Evolutionary conservation across 176 grass and related monocot genomes (phyloP).

Genomic region (Avena insularis): DNA sequence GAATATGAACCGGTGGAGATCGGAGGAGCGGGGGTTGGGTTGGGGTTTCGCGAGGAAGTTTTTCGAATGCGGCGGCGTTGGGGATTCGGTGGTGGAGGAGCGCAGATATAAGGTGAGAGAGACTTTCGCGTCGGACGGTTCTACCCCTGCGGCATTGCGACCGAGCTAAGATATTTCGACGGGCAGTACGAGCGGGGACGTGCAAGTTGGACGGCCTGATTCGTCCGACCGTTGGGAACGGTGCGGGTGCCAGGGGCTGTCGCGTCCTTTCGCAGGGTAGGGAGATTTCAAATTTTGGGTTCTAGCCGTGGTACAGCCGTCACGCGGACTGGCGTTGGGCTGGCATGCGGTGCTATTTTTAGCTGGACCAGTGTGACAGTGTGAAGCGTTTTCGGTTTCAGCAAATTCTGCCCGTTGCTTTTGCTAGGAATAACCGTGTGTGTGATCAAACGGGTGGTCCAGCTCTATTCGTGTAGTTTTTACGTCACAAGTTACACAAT

Average conservation of each 20-base stretch:
- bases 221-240: conserved; percentile 14
- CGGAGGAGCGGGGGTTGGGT: not conserved
- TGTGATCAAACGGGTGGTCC: not conserved
- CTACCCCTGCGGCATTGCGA: conserved; percentile 9
- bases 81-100: not conserved
- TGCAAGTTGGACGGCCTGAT: not conserved
- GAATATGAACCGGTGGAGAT: not conserved
- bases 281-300: conserved; percentile 18
- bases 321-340: not conserved
- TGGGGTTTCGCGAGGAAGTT: conserved; percentile 9
- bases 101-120: conserved; percentile 27
- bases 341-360: too few species aligned
- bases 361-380: not conserved
- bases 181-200: not conserved
- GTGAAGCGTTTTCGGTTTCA: not conserved
- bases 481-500: too few species aligned
- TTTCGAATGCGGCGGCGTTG: conserved; percentile 46
- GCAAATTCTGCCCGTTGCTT: conserved; percentile 10
- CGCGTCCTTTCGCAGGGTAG: not conserved
- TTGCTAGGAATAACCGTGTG: not conserved
- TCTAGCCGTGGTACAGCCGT: not conserved
- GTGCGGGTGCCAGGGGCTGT: not conserved
- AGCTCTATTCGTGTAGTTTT: not conserved
- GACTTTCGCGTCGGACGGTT: conserved; percentile 13
- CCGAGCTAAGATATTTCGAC: not conserved